Percentiles rank a stretch among this genome's conserved stretches.
phyloP scores from a whole-genome alignment of 345 rosid species.

The Gossypium rotundifolium region DNA sequence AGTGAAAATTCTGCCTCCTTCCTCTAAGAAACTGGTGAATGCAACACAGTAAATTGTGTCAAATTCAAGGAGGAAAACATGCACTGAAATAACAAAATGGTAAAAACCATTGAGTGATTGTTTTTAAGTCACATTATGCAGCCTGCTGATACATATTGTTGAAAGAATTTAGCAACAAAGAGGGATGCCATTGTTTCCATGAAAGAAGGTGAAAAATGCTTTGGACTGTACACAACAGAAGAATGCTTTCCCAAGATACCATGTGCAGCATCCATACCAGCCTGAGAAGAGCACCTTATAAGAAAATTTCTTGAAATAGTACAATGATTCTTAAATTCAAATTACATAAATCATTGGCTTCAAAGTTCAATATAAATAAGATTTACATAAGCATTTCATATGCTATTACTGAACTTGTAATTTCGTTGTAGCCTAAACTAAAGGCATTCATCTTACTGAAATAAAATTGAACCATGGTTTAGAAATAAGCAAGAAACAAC shows the following conservation, averaged over 20 bases:
- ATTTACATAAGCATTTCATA: background rate
- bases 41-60: background rate
- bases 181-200: constrained; percentile 61
- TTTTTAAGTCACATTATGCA: constrained; percentile 41
- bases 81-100: background rate
- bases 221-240: constrained; percentile 42
- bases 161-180: constrained; percentile 66
- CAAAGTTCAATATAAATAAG: too few species aligned
- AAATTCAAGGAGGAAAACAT: background rate
- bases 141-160: constrained; percentile 57
- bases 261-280: constrained; percentile 68
- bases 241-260: constrained; percentile 46
- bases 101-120: background rate
- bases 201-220: constrained; percentile 65
- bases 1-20: constrained; percentile 68
- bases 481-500: background rate
- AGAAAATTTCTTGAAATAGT: background rate
- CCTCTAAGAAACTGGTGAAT: constrained; percentile 62
- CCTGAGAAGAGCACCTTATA: constrained; percentile 30
- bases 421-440: background rate
- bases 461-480: background rate
- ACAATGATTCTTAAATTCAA: background rate
- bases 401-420: background rate
- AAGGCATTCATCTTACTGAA: background rate
- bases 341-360: background rate